Evolutionary conservation across 2,329 filamentous ascomycete species (phyloP), one percentile per base, ranked within the genome.

Genomic region (Penicillium sp.): DNA sequence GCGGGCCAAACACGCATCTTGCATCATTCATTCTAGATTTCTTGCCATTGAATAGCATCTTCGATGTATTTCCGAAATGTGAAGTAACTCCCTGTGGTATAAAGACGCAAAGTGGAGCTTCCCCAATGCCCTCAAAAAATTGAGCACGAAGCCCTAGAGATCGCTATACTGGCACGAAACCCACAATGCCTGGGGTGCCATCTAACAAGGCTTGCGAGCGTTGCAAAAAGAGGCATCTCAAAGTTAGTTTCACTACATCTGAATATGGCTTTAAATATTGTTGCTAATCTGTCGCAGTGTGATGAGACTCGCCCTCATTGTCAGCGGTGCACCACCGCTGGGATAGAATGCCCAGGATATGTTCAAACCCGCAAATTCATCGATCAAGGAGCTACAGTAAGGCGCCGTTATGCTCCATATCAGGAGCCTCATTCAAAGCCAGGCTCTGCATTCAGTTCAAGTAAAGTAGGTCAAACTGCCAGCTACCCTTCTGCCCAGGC

Each of bases 321-420:
- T 53, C 69, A 72, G 52, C 69, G 73, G 20, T 76, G 74, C 56
- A 63, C 63, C 29, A 65, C 68, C 44, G 69, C 74, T 7, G 72
- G 72, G 13, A 69, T 72, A 24, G 68, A 75, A 50, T 76, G 74
- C 44, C 73, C 74, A 0, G 74, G 74, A n/a, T 77, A 76, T 68
- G 69, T 75, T 20, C 72, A 75, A 51, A 75, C 69, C 22, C 73
- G 74, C 54, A 76, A 76, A 42, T 77, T 77, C 54, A 74, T 77
- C 45, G 74, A 77, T 50, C 73, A 77, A 54, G 74, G 74, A 6
- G 70, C 72, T 22, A 72, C 73, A 18, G 72, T 77, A 24, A 69
- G 74, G 46, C 70, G 71, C 16, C 66, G 72, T 32, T 74, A 73
- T 66, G 72, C 72, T 51, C 72, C 72, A 20, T 74, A 74, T 59